phyloP scores from a whole-genome alignment of 1,284 basidiomycete genomes.

The Trichosporon sp. region DNA sequence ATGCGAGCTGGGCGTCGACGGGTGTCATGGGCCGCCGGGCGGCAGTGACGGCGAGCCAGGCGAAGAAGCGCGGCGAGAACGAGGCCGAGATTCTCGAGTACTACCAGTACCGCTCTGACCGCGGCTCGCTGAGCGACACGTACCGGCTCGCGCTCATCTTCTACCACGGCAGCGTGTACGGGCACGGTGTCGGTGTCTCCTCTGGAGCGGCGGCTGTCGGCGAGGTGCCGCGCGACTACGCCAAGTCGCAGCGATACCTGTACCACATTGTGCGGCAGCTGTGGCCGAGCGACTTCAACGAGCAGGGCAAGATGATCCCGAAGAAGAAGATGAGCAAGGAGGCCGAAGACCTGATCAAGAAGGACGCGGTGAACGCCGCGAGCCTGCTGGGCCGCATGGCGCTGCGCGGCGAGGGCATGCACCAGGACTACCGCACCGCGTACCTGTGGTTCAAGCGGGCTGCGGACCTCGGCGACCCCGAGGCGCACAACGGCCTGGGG shows the following conservation, averaged over 20 bases:
- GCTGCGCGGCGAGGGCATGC: conserved; percentile 85
- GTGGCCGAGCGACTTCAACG: conserved; percentile 64
- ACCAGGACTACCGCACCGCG: conserved; percentile 67
- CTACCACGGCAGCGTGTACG: conserved; percentile 74
- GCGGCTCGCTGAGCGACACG: conserved; percentile 76
- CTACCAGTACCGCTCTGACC: conserved; percentile 88
- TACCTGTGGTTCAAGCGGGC: conserved; percentile 94
- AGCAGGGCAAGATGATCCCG: conserved; percentile 44
- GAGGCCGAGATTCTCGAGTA: conserved; percentile 90
- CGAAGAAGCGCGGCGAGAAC: conserved; percentile 77
- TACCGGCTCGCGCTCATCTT: conserved; percentile 85
- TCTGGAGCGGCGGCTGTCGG: conserved; percentile 86
- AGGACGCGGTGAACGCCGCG: conserved; percentile 66
- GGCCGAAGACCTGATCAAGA: conserved; percentile 55
- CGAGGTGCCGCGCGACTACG: conserved; percentile 67
- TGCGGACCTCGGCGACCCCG: conserved; percentile 68
- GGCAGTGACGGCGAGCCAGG: conserved; percentile 74
- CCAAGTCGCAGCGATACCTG: conserved; percentile 73
- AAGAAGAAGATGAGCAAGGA: conserved; percentile 52
- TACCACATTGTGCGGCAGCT: conserved; percentile 67
- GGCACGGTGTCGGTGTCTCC: conserved; percentile 54
- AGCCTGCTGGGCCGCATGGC: conserved; percentile 89
- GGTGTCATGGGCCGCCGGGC: conserved; percentile 64
- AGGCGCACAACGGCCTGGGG: conserved; percentile 82
- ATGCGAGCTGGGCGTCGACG: conserved; percentile 61